A percentile compares a stretch with the other conserved stretches of the same genome.
phyloP scores from a whole-genome alignment of 768 basidiomycete species.

The Mrakia frigida region DNA sequence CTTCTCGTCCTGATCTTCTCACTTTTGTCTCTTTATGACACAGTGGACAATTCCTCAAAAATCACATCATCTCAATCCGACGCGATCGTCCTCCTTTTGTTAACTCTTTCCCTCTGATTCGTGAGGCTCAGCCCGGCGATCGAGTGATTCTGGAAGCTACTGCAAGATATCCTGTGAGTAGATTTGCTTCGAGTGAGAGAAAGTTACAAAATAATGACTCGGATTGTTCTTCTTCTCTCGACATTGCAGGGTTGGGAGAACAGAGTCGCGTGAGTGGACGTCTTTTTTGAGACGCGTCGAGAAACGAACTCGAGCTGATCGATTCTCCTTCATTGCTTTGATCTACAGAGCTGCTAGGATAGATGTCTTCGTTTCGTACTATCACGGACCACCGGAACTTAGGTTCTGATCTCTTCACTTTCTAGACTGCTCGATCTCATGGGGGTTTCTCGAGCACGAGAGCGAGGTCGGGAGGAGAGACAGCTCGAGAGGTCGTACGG shows the following conservation, averaged over 20 bases:
- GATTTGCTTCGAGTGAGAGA: too few species aligned
- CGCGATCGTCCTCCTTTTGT: neutral
- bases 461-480: too few species aligned
- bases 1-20: neutral
- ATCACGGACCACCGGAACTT: neutral
- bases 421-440: too few species aligned
- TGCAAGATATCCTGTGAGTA: neutral
- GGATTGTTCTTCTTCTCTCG: too few species aligned
- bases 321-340: neutral
- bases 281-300: neutral
- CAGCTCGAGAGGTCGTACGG: too few species aligned
- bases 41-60: neutral
- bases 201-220: too few species aligned
- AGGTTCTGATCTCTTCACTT: neutral
- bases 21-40: neutral
- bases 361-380: conserved; percentile 4
- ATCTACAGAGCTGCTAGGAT: neutral
- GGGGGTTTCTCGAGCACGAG: too few species aligned
- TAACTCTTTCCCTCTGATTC: neutral
- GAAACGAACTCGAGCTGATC: neutral
- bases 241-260: neutral
- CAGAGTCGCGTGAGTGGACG: neutral
- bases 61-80: conserved; percentile 5
- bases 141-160: conserved; percentile 1
- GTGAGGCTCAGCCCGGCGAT: neutral